Evolutionary conservation across 805 yeast genomes (phyloP), one percentile per base, ranked within the genome.

Genomic region (Kluyveromyces starmeri): DNA sequence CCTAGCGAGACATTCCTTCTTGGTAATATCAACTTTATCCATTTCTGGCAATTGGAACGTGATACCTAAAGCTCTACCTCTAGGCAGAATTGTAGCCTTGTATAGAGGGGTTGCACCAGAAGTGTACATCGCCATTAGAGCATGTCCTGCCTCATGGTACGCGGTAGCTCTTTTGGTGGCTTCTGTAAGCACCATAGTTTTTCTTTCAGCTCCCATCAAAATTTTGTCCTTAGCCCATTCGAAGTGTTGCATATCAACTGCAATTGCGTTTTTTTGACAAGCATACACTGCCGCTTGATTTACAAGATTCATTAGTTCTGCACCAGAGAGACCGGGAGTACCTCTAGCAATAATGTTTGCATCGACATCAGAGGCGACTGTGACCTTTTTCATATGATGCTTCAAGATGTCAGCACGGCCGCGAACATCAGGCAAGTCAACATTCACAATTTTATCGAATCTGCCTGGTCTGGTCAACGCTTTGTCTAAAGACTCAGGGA

Each of bases 151-250:
- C 65, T 92, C 99, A 62, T 92, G 99, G 59, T 78, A 92, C 2
- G 98, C 98, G 12, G 99, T 92, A 45, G 89, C 86, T 48, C 73
- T 76, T 59, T 96, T 75, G 0, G 94, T 74, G 41, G 89, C 96
- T 58, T 92, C 96, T 19, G 98, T 88, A 67, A 92, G 73, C 25
- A 92, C 96, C 97, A 89, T 89, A 17, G 95, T 83, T 63, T 83
- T 84, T 59, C 94, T 82, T 48, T 94, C 99, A 23, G 97, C 97
- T 35, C 99, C 99, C 83, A 92, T 78, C 53, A 94, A 67, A 37
- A 94, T 92, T 64, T 92, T 92, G 62, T 92, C 99, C 61, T 92
- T 92, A 27, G 99, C 98, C 98, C 98, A 92, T 60, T 92, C 99
- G 43, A 92, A 77, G 60, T 92, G 97, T 29, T 61, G 57, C 94